These are phyloP conservation scores for Collariella sp. DNA, from an alignment of 495 filamentous ascomycete genomes.

Conservation along the genomic window DNA sequence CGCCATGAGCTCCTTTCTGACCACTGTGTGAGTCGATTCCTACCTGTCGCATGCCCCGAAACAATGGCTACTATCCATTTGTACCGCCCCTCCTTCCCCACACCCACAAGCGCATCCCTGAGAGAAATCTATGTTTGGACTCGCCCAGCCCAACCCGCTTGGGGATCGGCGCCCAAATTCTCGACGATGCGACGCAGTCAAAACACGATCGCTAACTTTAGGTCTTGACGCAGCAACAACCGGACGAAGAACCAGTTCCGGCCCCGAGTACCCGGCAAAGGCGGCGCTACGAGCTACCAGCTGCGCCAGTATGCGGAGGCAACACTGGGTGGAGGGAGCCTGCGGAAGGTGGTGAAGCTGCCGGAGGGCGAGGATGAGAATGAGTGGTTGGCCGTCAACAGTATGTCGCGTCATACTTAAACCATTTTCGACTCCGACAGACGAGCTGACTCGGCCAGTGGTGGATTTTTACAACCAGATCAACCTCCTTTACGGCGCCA, in stretches of 20 bases:
- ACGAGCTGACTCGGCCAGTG: conserved; percentile 46
- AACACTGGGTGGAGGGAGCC: conserved; percentile 85
- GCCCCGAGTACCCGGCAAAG: conserved; percentile 76
- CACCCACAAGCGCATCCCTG: conserved; percentile 2
- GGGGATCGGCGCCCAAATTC: not conserved
- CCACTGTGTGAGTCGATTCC: conserved; percentile 27
- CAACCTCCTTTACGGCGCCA: conserved; percentile 95
- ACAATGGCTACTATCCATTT: conserved; percentile 2
- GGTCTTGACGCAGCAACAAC: conserved; percentile 57
- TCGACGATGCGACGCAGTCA: conserved; percentile 19
- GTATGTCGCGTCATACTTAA: conserved; percentile 37
- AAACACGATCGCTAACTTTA: conserved; percentile 26
- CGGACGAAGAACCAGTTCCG: conserved; percentile 85
- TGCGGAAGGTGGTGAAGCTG: conserved; percentile 91
- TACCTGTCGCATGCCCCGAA: not conserved
- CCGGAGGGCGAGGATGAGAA: conserved; percentile 95
- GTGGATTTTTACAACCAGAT: conserved; percentile 99
- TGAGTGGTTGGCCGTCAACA: conserved; percentile 96
- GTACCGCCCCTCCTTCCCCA: conserved; percentile 2
- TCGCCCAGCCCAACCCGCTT: conserved; percentile 7
- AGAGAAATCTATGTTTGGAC: not conserved
- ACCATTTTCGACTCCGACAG: not conserved
- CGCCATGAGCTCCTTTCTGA: conserved; percentile 32
- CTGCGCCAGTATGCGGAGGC: conserved; percentile 96
- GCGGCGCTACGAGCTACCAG: conserved; percentile 85